A percentile compares a stretch with the other conserved stretches of the same genome.
These are phyloP conservation scores for Sedum album DNA, from an alignment of 164 flowering plant species.

Conservation along the genomic window DNA sequence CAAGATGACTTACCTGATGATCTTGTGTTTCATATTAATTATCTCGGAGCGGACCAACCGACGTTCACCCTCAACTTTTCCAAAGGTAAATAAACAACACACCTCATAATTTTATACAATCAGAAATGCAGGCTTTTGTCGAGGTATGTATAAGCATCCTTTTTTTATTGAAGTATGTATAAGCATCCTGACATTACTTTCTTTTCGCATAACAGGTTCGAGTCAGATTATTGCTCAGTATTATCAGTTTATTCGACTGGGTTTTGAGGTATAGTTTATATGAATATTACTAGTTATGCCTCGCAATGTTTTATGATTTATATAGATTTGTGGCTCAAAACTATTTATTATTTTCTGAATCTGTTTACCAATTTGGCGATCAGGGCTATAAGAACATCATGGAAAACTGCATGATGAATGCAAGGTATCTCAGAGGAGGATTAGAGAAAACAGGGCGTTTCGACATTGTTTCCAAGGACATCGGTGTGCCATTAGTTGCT, in stretches of 20 bases:
- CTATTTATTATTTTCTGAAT: background rate
- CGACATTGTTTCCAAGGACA: slow-evolving; percentile 47
- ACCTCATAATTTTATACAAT: background rate
- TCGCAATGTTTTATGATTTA: too few species aligned
- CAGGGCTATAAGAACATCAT: slow-evolving; percentile 56
- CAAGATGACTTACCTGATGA: slow-evolving; percentile 64
- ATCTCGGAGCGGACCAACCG: slow-evolving; percentile 69
- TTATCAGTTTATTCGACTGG: slow-evolving; percentile 61
- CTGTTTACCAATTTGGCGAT: background rate
- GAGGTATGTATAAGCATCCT: background rate
- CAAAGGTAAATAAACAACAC: slow-evolving; percentile 35
- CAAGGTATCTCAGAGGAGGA: slow-evolving; percentile 32
- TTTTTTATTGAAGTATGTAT: too few species aligned
- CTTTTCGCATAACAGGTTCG: slow-evolving; percentile 37
- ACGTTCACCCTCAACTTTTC: slow-evolving; percentile 77
- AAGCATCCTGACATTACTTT: background rate
- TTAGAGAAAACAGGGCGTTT: slow-evolving; percentile 44
- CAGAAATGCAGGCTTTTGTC: too few species aligned
- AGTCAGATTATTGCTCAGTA: slow-evolving; percentile 72
- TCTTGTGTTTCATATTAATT: slow-evolving; percentile 65
- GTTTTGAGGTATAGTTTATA: slow-evolving; percentile 37
- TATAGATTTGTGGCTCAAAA: too few species aligned
- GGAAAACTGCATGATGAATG: slow-evolving; percentile 50
- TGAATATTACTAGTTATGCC: too few species aligned
- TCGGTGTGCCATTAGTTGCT: slow-evolving; percentile 60